phyloP scores from a whole-genome alignment of 352 stramenopile genomes.

The Phytophthora rubi region DNA sequence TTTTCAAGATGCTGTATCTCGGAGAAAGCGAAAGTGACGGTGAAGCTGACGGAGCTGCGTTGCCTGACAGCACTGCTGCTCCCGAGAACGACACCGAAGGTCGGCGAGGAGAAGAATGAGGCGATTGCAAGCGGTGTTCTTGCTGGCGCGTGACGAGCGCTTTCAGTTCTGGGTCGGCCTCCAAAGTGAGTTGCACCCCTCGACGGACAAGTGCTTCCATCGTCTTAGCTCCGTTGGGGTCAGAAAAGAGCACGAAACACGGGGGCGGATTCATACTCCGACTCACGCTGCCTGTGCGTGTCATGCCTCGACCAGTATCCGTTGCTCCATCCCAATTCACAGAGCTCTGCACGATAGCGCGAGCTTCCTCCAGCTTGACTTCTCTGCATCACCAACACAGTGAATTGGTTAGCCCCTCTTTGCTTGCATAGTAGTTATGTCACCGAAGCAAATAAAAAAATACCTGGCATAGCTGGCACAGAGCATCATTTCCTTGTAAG shows the following conservation, averaged over 20 bases:
- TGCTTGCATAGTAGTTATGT: neutral
- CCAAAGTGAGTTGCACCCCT: slow-evolving; percentile 73
- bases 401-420: neutral
- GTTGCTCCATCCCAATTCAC: slow-evolving; percentile 40
- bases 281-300: slow-evolving; percentile 15
- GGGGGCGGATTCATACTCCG: slow-evolving; percentile 21
- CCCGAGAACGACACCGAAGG: slow-evolving; percentile 36
- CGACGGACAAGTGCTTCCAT: slow-evolving; percentile 70
- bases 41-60: slow-evolving; percentile 8
- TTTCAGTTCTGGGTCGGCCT: slow-evolving; percentile 65
- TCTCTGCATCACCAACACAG: slow-evolving; percentile 30
- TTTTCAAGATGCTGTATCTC: slow-evolving; percentile 38
- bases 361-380: slow-evolving; percentile 72
- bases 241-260: slow-evolving; percentile 64
- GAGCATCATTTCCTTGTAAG: slow-evolving; percentile 56
- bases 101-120: slow-evolving; percentile 28
- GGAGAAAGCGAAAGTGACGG: slow-evolving; percentile 19
- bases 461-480: slow-evolving; percentile 63
- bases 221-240: slow-evolving; percentile 25
- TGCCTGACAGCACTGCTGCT: neutral
- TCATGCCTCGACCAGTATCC: slow-evolving; percentile 13
- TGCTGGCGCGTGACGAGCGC: slow-evolving; percentile 56
- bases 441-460: neutral
- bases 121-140: slow-evolving; percentile 32
- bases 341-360: slow-evolving; percentile 72